These are phyloP conservation scores for Citrus hindsii DNA, from an alignment of 345 rosid species.

Conservation along the genomic window DNA sequence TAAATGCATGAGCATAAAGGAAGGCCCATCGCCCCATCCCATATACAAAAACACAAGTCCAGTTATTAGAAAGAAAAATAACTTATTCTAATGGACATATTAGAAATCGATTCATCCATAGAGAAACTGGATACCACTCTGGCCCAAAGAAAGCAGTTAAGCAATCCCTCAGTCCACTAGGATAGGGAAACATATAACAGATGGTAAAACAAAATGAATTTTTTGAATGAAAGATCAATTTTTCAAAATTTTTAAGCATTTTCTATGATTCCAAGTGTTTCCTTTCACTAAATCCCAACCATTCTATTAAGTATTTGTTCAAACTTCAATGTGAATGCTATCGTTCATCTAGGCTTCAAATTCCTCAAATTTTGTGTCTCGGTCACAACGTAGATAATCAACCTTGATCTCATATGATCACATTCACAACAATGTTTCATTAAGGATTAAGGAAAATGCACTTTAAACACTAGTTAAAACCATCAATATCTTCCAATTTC, in stretches of 20 bases:
- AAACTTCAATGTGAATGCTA: background rate
- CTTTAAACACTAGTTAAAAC: background rate
- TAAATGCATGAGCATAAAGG: background rate
- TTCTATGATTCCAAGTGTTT: background rate
- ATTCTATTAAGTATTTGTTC: background rate
- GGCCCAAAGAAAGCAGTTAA: background rate
- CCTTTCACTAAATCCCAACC: background rate
- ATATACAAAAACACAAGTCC: background rate
- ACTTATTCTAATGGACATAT: background rate
- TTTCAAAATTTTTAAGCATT: background rate
- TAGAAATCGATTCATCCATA: background rate
- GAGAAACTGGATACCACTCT: background rate
- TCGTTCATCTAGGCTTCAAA: background rate
- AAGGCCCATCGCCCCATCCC: background rate
- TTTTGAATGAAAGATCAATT: background rate
- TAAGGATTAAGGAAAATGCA: background rate
- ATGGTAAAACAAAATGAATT: background rate
- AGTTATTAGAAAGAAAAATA: background rate
- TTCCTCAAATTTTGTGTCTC: background rate
- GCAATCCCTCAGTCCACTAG: background rate
- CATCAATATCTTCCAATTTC: background rate
- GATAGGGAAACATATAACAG: background rate
- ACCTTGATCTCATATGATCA: background rate
- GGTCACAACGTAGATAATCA: background rate
- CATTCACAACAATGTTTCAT: background rate